Percentiles rank a stretch among this genome's conserved stretches.
These are phyloP conservation scores for Candida loeiensis DNA, from an alignment of 805 yeast genomes.

Conservation along the genomic window DNA sequence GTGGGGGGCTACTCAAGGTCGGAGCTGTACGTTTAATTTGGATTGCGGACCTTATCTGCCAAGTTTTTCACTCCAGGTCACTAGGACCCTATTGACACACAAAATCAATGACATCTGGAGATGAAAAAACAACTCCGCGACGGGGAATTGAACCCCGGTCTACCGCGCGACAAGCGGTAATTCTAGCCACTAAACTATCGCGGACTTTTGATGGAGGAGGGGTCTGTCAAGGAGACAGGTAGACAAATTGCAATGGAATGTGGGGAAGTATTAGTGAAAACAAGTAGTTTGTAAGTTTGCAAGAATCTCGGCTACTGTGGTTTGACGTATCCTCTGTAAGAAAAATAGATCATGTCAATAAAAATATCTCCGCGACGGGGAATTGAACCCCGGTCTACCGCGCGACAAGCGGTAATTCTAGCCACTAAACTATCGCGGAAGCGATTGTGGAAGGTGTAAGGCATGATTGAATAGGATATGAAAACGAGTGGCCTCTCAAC, in stretches of 20 bases:
- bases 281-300: too few species aligned
- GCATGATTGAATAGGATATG: background rate
- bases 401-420: conserved; percentile 9
- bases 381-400: conserved; percentile 9
- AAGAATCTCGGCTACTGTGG: too few species aligned
- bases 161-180: conserved; percentile 9
- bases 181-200: conserved; percentile 9
- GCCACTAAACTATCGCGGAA: conserved; percentile 8
- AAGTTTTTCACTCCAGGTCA: too few species aligned
- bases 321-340: background rate
- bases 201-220: too few species aligned
- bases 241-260: too few species aligned
- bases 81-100: background rate
- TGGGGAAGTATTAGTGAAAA: too few species aligned
- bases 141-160: conserved; percentile 10
- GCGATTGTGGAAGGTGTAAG: background rate
- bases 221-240: too few species aligned
- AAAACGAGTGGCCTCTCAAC: too few species aligned
- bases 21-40: too few species aligned
- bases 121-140: conserved; percentile 5
- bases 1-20: too few species aligned
- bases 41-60: too few species aligned
- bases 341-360: background rate
- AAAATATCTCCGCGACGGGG: conserved; percentile 8
- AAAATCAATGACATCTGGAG: background rate